Evolutionary conservation across 495 filamentous ascomycete species (phyloP), one percentile per base, ranked within the genome.

Genomic region (Lineolata rhizophorae): DNA sequence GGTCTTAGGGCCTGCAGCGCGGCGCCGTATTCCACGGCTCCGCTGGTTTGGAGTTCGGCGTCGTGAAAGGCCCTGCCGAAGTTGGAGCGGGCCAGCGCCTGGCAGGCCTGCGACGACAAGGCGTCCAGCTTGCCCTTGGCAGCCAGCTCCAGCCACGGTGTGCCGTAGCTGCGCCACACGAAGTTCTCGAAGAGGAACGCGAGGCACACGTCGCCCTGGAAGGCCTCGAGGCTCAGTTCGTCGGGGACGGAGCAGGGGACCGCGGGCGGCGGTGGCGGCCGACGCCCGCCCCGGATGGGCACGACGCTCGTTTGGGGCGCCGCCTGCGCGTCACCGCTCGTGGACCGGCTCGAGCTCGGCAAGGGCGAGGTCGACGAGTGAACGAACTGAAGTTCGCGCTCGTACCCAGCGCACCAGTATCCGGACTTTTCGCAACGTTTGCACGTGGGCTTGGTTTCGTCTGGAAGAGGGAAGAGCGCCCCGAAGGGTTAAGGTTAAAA

Each of bases 151-250:
- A 42, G 32, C 35, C 35, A 42, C 4, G 29, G 30, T 1, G 14
- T 20, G 10, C 39, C 39, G 18, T 35, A 42, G 4, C 24, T 42
- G 17, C 35, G 25, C 39, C 35, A 42, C 4, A 42, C 36, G 31
- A 42, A 42, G 16, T 42, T 42, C 10, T 34, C 22, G 19, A 42
- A 26, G 15, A 42, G 14, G 30, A 41, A 38, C n/a, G 35, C 31
- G 5, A 35, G 4, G 20, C 39, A 42, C 16, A 42, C 22, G 26
- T 42, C 39, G 13, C 9, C 13, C 19, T 32, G 25, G 31, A 42
- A 42, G 1, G 39, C 39, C 11, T 33, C 35, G 12, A 42, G 27
- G 14, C 31, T 38, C 5, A 42, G 26, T 24, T 28, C 35, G 5
- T 32, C 18, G 3, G 35, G 35, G 2, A 39, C 26, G 18, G n/a